Evolutionary conservation across 2,329 filamentous ascomycete genomes (phyloP), one percentile per base, ranked within the genome.

Genomic region (Ophiostoma piceae): DNA sequence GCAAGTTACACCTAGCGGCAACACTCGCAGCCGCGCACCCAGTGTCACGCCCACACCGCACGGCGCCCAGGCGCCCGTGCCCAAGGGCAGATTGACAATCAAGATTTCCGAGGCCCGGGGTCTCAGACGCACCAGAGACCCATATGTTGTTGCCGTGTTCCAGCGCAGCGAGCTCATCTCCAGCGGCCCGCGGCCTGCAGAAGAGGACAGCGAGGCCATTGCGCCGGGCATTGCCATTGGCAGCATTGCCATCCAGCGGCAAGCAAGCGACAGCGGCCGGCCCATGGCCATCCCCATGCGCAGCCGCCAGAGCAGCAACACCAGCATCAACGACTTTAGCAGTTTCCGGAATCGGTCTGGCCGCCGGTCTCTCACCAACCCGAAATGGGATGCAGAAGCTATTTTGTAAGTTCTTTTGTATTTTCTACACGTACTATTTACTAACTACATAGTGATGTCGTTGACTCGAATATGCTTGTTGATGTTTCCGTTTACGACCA

Each of bases 111-210:
- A 97, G 78, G 95, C 91, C 66, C 87, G 92, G 75, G 92, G 92
- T 11, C 81, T 99, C 68, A 87, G 90, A 72, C 92, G 89, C 71
- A 92, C 92, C 77, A 88, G 89, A 71, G 92, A 97, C 76, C 95
- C 95, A 1, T 99, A 99, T 76, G 92, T 97, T 68, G 93, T 99
- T 12, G 96, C 92, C 71, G 94, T 97, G 35, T 99, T 98, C 77
- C 95, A 99, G 79, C 91, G 92, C 78, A 97, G 94, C 77, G 95
- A 99, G 79, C 90, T 96, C 75, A 97, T 99, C 70, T 98, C 95
- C 0, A 90, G 92, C 70, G 92, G 92, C 2, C 92, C 94, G 14
- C 87, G 89, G 47, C 83, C 83, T 69, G 80, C 84, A 32, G 83
- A 84, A 41, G 89, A 90, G 64, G 84, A 87, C 47, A 87, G 88